These are phyloP conservation scores for Rheum nobile DNA, from an alignment of 148 eudicot species.

Conservation along the genomic window DNA sequence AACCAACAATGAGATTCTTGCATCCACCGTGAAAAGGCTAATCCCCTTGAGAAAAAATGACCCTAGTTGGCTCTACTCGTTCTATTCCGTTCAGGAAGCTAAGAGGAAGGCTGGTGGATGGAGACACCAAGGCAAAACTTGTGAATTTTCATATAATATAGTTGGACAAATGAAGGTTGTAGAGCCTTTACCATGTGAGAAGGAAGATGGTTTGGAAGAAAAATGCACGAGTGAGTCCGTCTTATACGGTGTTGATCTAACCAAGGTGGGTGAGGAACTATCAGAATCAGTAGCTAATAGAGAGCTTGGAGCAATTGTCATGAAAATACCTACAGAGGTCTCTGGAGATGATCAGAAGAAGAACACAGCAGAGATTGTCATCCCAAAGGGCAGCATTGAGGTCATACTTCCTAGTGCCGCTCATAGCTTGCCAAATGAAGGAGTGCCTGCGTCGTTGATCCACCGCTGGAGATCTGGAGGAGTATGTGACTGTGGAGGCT, in stretches of 20 bases:
- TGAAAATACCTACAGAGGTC: constrained; percentile 22
- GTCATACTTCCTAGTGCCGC: constrained; percentile 70
- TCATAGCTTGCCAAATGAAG: constrained; percentile 56
- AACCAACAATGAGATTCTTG: constrained; percentile 49
- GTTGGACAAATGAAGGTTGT: constrained; percentile 76
- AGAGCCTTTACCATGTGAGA: constrained; percentile 19
- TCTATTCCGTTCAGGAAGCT: constrained; percentile 57
- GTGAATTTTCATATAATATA: constrained; percentile 41
- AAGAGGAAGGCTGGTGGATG: constrained; percentile 52
- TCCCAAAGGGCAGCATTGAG: no score
- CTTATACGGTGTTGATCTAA: constrained; percentile 36
- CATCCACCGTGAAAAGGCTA: constrained; percentile 45
- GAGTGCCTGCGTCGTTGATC: constrained; percentile 63
- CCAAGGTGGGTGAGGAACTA: constrained; percentile 17
- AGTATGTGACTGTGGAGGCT: constrained; percentile 91
- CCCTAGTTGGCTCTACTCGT: constrained; percentile 49
- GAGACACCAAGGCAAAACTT: constrained; percentile 45
- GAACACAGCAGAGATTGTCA: constrained; percentile 11
- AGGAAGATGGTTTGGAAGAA: no score
- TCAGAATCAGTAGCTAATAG: constrained; percentile 25
- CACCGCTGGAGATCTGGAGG: constrained; percentile 83
- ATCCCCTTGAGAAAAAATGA: constrained; percentile 34
- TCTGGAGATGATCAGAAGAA: constrained; percentile 13
- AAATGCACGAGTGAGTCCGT: constrained; percentile 37
- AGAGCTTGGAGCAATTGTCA: constrained; percentile 64